Conservation (phyloP, 257 asterid species). For the Ilex asprella region DNA sequence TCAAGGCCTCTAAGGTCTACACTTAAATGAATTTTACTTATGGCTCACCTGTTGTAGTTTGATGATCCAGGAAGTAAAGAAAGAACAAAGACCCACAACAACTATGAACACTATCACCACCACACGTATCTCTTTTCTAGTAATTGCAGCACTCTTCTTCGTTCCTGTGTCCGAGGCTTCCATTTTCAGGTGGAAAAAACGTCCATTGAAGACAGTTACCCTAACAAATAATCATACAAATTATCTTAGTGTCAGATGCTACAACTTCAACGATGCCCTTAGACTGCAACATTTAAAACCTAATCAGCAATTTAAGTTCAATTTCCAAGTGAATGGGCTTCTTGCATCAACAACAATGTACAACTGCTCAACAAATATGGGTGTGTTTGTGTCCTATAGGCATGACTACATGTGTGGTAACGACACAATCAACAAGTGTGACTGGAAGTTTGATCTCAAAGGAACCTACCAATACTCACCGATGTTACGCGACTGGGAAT, state of each 20-base stretch:
- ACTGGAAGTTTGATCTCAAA: slow-evolving; percentile 1
- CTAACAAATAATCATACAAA: neutral
- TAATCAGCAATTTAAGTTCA: neutral
- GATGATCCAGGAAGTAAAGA: neutral
- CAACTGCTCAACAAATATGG: slow-evolving; percentile 1
- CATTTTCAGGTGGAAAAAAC: neutral
- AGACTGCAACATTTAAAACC: neutral
- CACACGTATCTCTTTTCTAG: neutral
- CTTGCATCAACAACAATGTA: neutral
- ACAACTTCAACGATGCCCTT: neutral
- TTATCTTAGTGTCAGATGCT: neutral
- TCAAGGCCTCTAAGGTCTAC: neutral
- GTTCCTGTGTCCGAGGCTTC: neutral
- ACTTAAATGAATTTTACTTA: neutral
- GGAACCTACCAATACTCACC: neutral
- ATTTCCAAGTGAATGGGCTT: neutral
- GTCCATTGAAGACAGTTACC: neutral
- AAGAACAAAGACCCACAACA: neutral
- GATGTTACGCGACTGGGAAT: neutral
- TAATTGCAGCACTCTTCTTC: neutral
- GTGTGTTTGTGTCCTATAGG: neutral
- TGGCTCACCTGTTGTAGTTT: neutral
- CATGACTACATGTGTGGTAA: neutral
- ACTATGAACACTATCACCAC: neutral
- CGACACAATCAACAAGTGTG: neutral